Percentiles rank a stretch among this genome's conserved stretches.
phyloP scores from a whole-genome alignment of 257 asterid genomes.

The Orobanche coerulescens region DNA sequence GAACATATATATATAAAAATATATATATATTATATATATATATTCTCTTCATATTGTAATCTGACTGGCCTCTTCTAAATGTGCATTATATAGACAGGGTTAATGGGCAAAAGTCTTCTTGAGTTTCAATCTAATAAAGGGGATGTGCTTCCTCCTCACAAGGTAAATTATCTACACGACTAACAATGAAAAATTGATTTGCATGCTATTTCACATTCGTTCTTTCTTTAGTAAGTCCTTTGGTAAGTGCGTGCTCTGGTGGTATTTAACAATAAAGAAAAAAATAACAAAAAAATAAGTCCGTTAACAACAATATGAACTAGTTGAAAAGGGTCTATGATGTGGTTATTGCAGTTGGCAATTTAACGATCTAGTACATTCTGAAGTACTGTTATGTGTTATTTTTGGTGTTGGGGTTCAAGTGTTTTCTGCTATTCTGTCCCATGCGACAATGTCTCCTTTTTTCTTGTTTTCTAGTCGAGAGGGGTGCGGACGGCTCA shows the following conservation, averaged over 20 bases:
- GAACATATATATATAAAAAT: too few species aligned
- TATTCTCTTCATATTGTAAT: background rate
- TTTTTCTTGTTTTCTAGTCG: background rate
- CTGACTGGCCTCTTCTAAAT: constrained; percentile 11
- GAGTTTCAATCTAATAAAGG: constrained; percentile 94
- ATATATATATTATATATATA: too few species aligned
- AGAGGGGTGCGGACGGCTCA: constrained; percentile 4
- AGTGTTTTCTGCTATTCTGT: background rate
- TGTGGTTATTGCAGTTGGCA: background rate
- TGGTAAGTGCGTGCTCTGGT: too few species aligned
- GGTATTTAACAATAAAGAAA: too few species aligned
- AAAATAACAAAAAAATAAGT: too few species aligned
- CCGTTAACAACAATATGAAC: background rate
- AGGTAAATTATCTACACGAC: constrained; percentile 33
- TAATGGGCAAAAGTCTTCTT: constrained; percentile 82
- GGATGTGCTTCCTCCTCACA: constrained; percentile 91
- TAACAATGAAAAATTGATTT: background rate
- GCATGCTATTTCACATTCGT: background rate
- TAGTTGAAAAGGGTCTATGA: background rate
- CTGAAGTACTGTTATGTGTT: constrained; percentile 1
- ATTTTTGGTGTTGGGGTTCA: constrained; percentile 3
- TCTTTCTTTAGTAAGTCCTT: background rate
- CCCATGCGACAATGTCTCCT: background rate
- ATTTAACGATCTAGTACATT: background rate
- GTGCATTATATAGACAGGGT: constrained; percentile 62